A percentile compares a stretch with the other conserved stretches of the same genome.
These are phyloP conservation scores for Chrysanthemum lavandulifolium DNA, from an alignment of 129 eudicot species.

Conservation along the genomic window DNA sequence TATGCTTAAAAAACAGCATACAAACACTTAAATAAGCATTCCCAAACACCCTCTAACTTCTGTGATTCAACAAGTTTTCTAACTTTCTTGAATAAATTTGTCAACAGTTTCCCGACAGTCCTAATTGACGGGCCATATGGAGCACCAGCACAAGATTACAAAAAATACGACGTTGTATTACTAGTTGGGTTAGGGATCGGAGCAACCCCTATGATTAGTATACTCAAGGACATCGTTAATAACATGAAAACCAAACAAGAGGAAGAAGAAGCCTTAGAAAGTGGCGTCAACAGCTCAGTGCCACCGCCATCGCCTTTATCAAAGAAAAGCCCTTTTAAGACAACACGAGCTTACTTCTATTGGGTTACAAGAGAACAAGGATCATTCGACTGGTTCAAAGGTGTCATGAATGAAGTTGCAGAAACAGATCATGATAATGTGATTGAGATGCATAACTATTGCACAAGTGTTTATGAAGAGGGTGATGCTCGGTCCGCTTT, in stretches of 20 bases:
- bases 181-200: slow-evolving; percentile 72
- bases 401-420: slow-evolving; percentile 70
- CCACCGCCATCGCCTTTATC: slow-evolving; percentile 16
- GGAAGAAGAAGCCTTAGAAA: slow-evolving; percentile 24
- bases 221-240: slow-evolving; percentile 58
- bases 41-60: not conserved
- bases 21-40: not conserved
- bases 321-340: slow-evolving; percentile 25
- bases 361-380: slow-evolving; percentile 77
- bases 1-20: no score
- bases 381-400: slow-evolving; percentile 70
- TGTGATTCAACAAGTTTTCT: not conserved
- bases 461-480: slow-evolving; percentile 85
- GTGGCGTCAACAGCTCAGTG: slow-evolving; percentile 17
- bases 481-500: slow-evolving; percentile 79
- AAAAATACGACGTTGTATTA: slow-evolving; percentile 56
- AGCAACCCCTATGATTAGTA: slow-evolving; percentile 70
- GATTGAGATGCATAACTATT: slow-evolving; percentile 80
- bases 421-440: slow-evolving; percentile 44
- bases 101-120: slow-evolving; percentile 47
- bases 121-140: slow-evolving; percentile 71
- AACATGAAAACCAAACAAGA: slow-evolving; percentile 50
- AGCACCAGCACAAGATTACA: slow-evolving; percentile 80
- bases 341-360: slow-evolving; percentile 56
- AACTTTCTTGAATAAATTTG: slow-evolving; percentile 13